Base-by-base conservation (phyloP, 2,329 filamentous ascomycete genomes). In the Coniochaeta ligniaria region DNA sequence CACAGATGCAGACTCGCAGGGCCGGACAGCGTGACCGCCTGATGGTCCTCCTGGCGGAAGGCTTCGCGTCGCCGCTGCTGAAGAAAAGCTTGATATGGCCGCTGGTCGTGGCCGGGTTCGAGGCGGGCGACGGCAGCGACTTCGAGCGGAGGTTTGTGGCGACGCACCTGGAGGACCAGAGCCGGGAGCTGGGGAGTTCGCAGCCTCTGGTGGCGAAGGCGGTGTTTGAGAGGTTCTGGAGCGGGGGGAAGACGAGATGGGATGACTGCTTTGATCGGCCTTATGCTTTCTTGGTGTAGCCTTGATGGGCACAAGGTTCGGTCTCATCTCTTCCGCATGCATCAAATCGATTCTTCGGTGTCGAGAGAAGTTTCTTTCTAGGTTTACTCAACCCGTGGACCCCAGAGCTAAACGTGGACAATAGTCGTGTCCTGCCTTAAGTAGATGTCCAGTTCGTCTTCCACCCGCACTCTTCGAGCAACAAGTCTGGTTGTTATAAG, bases 1-100 rank as follows among this genome's bases (percentile, higher is more conserved):
- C 33, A 17, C 47, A 60, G 22, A 33, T 63, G 1, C 60, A 59
- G 7, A 57, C 62, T 0, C 57, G 60, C 0, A 47, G 59, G n/a
- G 52, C 59, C 1, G 52, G n/a, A 6, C 60, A 62, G 50, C 50
- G 61, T 6, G 22, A 61, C 6, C 16, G 33, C 16, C 45, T 66
- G 26, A 59, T 61, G 12, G 33, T 54, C 1, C 24, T 63, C 1
- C 58, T 65, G 14, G 61, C 60, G 26, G 22, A 56, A 9, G 63
- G 60, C 2, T 31, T 59, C 24, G 28, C 38, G 6, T 36, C 61
- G 6, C 63, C 66, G n/a, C 33, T 59, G 8, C 59, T 69, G 9
- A 60, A 63, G 17, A 66, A 65, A 41, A 52, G 67, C 7, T 59
- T 66, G n/a, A 47, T 66, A 1, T 71, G 69, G 69, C 66, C 68